These are phyloP conservation scores for Schizosaccharomyces octosporus DNA, from an alignment of 805 yeast genomes.

Conservation along the genomic window DNA sequence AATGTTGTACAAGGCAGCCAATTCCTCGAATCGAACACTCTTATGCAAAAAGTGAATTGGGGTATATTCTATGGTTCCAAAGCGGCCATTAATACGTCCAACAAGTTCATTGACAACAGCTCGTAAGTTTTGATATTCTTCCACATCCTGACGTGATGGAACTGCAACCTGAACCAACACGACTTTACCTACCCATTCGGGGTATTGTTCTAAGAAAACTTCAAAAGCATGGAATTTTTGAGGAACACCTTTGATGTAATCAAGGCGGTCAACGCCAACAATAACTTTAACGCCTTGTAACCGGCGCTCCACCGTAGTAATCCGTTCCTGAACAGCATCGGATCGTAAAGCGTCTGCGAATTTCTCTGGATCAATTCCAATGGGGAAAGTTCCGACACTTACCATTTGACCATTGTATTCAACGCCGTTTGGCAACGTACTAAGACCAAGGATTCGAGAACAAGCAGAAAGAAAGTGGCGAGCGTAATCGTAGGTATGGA, in stretches of 20 bases:
- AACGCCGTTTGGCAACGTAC: slow-evolving; percentile 77
- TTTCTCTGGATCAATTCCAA: slow-evolving; percentile 88
- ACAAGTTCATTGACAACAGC: slow-evolving; percentile 89
- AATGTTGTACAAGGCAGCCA: slow-evolving; percentile 62
- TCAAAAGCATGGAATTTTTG: slow-evolving; percentile 92
- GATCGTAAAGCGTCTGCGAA: slow-evolving; percentile 56
- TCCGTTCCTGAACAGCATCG: slow-evolving; percentile 37
- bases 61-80: slow-evolving; percentile 90
- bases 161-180: slow-evolving; percentile 91
- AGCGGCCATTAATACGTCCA: slow-evolving; percentile 86
- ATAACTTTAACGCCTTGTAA: slow-evolving; percentile 60
- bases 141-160: slow-evolving; percentile 93
- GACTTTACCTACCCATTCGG: slow-evolving; percentile 95
- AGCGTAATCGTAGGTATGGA: slow-evolving; percentile 97
- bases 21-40: slow-evolving; percentile 70
- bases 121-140: slow-evolving; percentile 81
- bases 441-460: slow-evolving; percentile 54
- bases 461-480: slow-evolving; percentile 84
- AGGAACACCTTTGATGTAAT: slow-evolving; percentile 94
- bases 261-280: slow-evolving; percentile 90
- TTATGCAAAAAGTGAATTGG: slow-evolving; percentile 94
- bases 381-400: slow-evolving; percentile 91
- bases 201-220: slow-evolving; percentile 71
- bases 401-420: slow-evolving; percentile 53
- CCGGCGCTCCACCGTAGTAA: slow-evolving; percentile 35